phyloP scores from a whole-genome alignment of 2,329 filamentous ascomycete species.

The Colletotrichum tofieldiae region DNA sequence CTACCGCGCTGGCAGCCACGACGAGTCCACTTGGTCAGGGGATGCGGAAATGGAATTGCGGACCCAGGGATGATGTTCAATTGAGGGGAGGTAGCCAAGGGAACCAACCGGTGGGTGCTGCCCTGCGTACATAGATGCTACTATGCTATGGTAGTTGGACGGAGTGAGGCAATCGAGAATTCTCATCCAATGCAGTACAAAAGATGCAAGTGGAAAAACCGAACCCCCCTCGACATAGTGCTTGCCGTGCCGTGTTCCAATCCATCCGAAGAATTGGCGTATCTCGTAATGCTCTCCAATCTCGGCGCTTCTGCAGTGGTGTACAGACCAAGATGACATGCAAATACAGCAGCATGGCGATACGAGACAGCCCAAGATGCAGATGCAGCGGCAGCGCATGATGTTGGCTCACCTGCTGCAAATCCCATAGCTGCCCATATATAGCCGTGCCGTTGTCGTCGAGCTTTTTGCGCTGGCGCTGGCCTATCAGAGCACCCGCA shows the following conservation, averaged over 20 bases:
- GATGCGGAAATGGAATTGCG: constrained; percentile 12
- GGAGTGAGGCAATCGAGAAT: background rate
- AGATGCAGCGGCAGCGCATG: constrained; percentile 13
- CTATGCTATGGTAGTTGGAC: background rate
- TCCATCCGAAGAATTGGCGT: no score
- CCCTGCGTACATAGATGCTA: no score
- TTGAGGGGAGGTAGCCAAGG: background rate
- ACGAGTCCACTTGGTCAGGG: constrained; percentile 14
- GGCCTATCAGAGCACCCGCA: constrained; percentile 5
- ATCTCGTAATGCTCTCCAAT: background rate
- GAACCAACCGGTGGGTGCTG: background rate
- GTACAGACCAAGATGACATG: background rate
- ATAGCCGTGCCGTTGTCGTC: constrained; percentile 6
- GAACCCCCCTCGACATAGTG: background rate
- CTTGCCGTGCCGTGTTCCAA: no score
- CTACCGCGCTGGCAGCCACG: constrained; percentile 11
- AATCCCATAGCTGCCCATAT: background rate
- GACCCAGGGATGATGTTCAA: constrained; percentile 28
- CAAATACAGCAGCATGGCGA: background rate
- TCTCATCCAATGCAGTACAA: background rate
- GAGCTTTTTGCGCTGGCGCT: background rate
- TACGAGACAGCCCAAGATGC: background rate
- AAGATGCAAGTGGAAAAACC: background rate
- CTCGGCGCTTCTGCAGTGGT: background rate
- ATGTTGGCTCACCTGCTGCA: constrained; percentile 18